Base-by-base conservation (phyloP, 2,329 filamentous ascomycete species). In the Claviceps purpurea region DNA sequence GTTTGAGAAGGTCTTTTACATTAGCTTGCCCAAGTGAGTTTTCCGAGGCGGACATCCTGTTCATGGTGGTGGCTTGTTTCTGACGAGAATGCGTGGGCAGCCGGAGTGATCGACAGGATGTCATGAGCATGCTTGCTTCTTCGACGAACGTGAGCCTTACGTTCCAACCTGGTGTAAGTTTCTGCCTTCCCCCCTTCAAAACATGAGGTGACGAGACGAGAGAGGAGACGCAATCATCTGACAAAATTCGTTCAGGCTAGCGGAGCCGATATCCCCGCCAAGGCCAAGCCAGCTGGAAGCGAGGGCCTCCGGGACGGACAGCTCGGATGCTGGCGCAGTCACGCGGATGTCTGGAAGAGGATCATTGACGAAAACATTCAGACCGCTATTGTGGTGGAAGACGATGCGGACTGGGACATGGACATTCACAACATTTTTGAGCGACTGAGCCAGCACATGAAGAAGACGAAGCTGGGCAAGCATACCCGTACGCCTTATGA, bases 1-100 rank as follows among this genome's bases (percentile, higher is more conserved):
- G 2, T 51, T 51, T 18, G 50, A 51, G 16, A 51, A 47, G 26
- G n/a, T 51, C 6, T 51, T 47, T 37, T 51, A 47, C 7, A 51
- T 51, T 4, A 51, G 44, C 38, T 38, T 51, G 50, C 22, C 43
- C 2, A 14, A 26, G 42, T 44, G 22, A 26, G 42, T 18, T 7
- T 34, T 11, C 4, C 30, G 30, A 34, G 30, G 30, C 10, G 30
- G 30, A 34, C 10, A 34, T 34, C 10, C 8, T 34, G 3, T 34
- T 11, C 30, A 34, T 34, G 10, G 30, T 34, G 30, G 30, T 34
- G 30, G 30, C 1, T 11, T 34, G 26, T 11, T 11, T 34, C 30
- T 34, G 30, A 34, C 30, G 10, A 34, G 38, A 16, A 4, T 40
- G 38, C 7, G 16, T 40, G 10, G 6, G 11, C 20, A 51, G 50